These are phyloP conservation scores for Avena eriantha DNA, from an alignment of 176 grass and related monocot species.

Conservation along the genomic window DNA sequence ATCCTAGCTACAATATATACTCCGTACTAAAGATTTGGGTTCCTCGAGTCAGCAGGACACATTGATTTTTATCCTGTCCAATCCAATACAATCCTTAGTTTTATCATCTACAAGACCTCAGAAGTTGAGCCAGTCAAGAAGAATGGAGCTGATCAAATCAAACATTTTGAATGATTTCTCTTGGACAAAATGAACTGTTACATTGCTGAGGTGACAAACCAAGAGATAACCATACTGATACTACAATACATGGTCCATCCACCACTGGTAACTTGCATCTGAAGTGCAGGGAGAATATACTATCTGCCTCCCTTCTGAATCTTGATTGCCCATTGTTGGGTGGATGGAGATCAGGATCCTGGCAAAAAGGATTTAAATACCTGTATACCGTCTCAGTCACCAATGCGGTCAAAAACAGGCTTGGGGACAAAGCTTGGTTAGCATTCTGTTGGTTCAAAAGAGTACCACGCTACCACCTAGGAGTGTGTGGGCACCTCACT, in stretches of 20 bases:
- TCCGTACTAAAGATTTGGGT: background rate
- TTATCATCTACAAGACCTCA: slow-evolving; percentile 16
- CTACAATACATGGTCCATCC: slow-evolving; percentile 40
- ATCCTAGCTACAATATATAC: background rate
- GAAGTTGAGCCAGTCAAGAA: slow-evolving; percentile 44
- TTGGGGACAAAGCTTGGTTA: slow-evolving; percentile 64
- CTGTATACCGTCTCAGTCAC: slow-evolving; percentile 56
- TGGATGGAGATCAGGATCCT: slow-evolving; percentile 41
- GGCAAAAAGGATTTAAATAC: slow-evolving; percentile 46
- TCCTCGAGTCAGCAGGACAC: background rate
- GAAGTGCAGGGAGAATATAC: slow-evolving; percentile 44
- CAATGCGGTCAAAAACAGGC: slow-evolving; percentile 74
- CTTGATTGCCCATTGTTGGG: slow-evolving; percentile 44
- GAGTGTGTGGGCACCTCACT: slow-evolving; percentile 56
- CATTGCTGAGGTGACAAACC: slow-evolving; percentile 30
- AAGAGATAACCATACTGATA: slow-evolving; percentile 25
- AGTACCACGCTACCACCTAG: slow-evolving; percentile 51
- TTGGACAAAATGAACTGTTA: slow-evolving; percentile 44
- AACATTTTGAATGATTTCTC: slow-evolving; percentile 34
- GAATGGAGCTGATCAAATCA: slow-evolving; percentile 38
- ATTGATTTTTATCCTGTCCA: slow-evolving; percentile 17
- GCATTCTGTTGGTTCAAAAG: slow-evolving; percentile 66
- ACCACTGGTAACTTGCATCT: slow-evolving; percentile 47
- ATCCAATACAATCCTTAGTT: slow-evolving; percentile 24
- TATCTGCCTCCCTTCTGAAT: slow-evolving; percentile 52